Base-by-base conservation (phyloP, 768 basidiomycete genomes). In the Gloeopeniophorella convolvens region DNA sequence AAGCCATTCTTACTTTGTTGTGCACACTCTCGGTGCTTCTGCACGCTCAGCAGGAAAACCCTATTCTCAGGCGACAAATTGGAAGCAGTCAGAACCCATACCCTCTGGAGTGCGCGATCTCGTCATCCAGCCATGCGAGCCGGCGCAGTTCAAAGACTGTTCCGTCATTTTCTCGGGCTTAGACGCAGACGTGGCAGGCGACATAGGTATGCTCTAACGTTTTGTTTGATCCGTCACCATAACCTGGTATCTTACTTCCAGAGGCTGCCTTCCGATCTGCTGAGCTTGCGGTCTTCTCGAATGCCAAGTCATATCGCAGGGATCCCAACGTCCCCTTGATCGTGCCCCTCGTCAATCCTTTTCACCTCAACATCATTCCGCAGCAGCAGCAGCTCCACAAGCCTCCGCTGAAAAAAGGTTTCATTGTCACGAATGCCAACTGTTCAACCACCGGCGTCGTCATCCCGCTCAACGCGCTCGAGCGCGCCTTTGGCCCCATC, bases 391-490 rank as follows among this genome's bases (percentile, higher is more conserved):
- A 79, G 2, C 70, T 78, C 13, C 84, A 88, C 58, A 68, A 73
- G 2, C 86, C 81, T 16, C 80, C 79, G 0, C 76, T 86, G 28
- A 78, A 76, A 62, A 82, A 79, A 57, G 96, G 96, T 3, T 98
- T 91, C 73, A 94, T 99, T 66, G 85, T 99, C 55, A 94, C 93
- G 50, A 99, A 99, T 66, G 96, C 96, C 59, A 99, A 98, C 71
- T 98, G 96, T 71, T 86, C 90, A 20, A 97, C 96, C 3, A 99
- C 96, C 1, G 94, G 88, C 35, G 76, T 84, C 63, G 90, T 91
- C 51, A 80, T 96, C 51, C 90, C 93, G n/a, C 82, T 97, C 59
- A 78, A 80, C 41, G 92, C 93, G 0, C 78, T 97, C 57, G 93
- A 96, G 67, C 79, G 76, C 55, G 76, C 86, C 0, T 99, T 98